These are phyloP conservation scores for Thalassiosira sp. DNA, from an alignment of 352 stramenopile genomes.

Conservation along the genomic window DNA sequence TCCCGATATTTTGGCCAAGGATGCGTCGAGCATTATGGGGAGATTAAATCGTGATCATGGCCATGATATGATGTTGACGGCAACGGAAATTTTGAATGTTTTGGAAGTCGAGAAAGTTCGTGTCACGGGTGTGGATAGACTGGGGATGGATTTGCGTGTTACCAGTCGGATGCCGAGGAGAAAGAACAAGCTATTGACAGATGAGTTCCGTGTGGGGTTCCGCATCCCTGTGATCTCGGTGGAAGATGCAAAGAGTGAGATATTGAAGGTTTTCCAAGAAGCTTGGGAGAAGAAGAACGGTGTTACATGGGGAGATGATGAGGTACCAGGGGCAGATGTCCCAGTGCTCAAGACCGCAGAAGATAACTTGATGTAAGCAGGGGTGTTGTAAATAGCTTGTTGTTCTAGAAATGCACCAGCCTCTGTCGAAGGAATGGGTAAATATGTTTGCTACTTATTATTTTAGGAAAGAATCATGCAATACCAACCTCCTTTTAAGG, in stretches of 20 bases:
- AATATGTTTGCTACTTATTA: no score
- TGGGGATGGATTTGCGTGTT: constrained; percentile 87
- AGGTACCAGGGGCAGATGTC: constrained; percentile 65
- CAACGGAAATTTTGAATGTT: constrained; percentile 78
- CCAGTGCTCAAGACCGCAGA: constrained; percentile 81
- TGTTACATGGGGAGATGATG: constrained; percentile 72
- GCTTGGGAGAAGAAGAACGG: constrained; percentile 85
- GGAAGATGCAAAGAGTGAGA: constrained; percentile 88
- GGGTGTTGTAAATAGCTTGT: background rate
- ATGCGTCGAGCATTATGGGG: constrained; percentile 78
- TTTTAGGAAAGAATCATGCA: no score
- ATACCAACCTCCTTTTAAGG: no score
- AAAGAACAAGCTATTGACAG: constrained; percentile 80
- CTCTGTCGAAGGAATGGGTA: no score
- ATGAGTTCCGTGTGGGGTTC: constrained; percentile 88
- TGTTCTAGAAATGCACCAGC: background rate
- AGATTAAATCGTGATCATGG: constrained; percentile 79
- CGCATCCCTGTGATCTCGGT: constrained; percentile 80
- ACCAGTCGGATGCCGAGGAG: constrained; percentile 75
- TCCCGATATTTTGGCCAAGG: constrained; percentile 86
- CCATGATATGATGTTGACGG: constrained; percentile 81
- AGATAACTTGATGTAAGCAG: constrained; percentile 80
- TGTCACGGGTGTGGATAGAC: constrained; percentile 85
- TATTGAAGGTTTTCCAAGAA: constrained; percentile 89
- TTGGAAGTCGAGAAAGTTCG: constrained; percentile 72